Evolutionary conservation across 1,284 basidiomycete genomes (phyloP), one percentile per base, ranked within the genome.

Genomic region (Thecaphora frezii): DNA sequence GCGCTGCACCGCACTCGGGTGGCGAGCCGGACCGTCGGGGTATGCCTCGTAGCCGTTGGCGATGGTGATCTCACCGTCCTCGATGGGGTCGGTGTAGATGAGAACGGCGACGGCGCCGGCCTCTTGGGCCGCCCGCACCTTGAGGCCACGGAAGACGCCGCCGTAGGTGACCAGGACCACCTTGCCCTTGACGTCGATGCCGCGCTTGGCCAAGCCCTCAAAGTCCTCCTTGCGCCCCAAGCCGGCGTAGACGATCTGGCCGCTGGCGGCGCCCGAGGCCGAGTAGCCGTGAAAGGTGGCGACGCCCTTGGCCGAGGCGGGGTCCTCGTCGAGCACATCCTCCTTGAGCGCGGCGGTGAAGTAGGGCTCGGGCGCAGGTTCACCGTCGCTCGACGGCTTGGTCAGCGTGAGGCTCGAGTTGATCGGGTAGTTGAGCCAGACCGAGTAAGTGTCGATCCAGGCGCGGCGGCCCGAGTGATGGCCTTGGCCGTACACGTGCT

Each of bases 111-210:
- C 86, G 48, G 87, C 50, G 21, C 93, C 93, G 4, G 86, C 86
- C 63, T 92, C 89, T 71, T 92, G 85, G 2, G 92, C 91, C 1
- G 87, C 85, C 81, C 89, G 85, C 50, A 91, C 83, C 85, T 91
- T 69, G 37, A 97, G 83, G 16, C 93, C 94, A 64, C 93, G 87
- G 83, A 91, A 91, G 54, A 85, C 77, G 22, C 79, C 78, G 14
- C 91, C 93, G 75, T 97, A 97, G 50, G 91, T 88, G 48, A 85
- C 85, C 14, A 97, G 82, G n/a, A 88, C 88, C 54, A 97, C 87
- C 72, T 89, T 89, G 51, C 87, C 91, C 0, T 83, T 87, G 51
- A 94, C 82, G 71, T 91, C 83, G 44, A 87, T 83, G 7, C 91
- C 90, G 71, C 82, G 46, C 26, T 48, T 53, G 14, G 48, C 56